Evolutionary conservation across 129 eudicot genomes (phyloP), one percentile per base, ranked within the genome.

Genomic region (Helianthus tuberosus): DNA sequence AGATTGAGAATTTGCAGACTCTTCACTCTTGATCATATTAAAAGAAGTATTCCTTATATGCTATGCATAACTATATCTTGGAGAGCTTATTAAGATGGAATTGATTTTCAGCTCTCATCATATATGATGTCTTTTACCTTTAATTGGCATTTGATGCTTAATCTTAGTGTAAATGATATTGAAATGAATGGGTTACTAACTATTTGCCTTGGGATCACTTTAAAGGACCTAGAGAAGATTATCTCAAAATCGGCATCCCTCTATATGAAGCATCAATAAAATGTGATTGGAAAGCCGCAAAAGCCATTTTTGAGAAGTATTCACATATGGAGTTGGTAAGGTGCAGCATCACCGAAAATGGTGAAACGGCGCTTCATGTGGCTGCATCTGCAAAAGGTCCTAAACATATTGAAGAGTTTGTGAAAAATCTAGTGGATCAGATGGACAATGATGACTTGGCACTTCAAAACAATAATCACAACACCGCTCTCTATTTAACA

Each of bases 321-420:
- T 49, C 55, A 2, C 1, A 52, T 4, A 43, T 74, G 61, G 7
- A 52, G 11, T 23, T 80, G 61, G 52, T 76, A 25, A 64, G 59
- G 29, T 77, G 32, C 49, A 64, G 43, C 32, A 80, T 86, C 68
- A 68, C 87, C 1, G 81, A 77, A 55, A 74, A 78, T 65, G 74
- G 77, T 4, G 87, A 86, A 38, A 86, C 80, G 2, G 69, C 91
- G 6, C 84, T 83, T 41, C 91, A 86, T 50, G 64, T 86, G 64
- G 87, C 87, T 3, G 81, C 84, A 14, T 75, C 76, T 3, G 76
- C 65, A 15, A 27, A n/a, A 27, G 29, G 67, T 6, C 52, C 47
- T n/a, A 65, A 43, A 66, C 66, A 39, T 3, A 58, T 50, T 8
- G 72, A 32, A 2, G 12, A 11, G 5, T 86, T 86, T 25, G 87